Conservation (phyloP, 495 filamentous ascomycete species). For the Pseudoneurospora amorphoporcata region DNA sequence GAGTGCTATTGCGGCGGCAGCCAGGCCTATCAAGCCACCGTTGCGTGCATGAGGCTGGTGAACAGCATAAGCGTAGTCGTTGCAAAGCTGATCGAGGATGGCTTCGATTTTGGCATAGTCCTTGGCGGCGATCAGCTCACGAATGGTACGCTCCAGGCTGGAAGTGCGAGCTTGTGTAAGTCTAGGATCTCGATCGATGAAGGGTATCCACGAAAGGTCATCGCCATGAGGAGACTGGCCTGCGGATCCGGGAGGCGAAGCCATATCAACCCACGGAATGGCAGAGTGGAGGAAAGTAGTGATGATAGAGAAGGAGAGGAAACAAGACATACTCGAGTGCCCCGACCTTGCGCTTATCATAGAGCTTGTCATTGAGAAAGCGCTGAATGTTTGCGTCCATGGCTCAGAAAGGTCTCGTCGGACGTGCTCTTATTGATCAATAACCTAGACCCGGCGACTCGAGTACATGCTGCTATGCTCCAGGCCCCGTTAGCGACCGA, state of each 20-base stretch:
- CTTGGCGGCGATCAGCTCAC: conserved; percentile 65
- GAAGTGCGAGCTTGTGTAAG: conserved; percentile 8
- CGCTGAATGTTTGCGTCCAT: conserved; percentile 91
- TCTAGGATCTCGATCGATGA: not conserved
- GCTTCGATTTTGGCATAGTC: conserved; percentile 69
- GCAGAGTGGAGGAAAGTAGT: not conserved
- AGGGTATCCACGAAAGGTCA: not conserved
- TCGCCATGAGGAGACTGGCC: not conserved
- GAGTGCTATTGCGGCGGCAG: conserved; percentile 91
- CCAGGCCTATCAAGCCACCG: conserved; percentile 91
- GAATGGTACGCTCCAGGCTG: conserved; percentile 83
- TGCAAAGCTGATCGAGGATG: conserved; percentile 91
- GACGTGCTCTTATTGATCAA: not conserved
- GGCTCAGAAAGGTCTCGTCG: conserved; percentile 5
- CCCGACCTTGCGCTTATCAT: conserved; percentile 92
- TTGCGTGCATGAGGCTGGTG: conserved; percentile 97
- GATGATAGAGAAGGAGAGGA: conserved; percentile 2
- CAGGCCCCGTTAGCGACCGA: not conserved
- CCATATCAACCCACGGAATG: conserved; percentile 5
- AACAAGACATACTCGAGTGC: conserved; percentile 74
- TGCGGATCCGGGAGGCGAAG: not conserved
- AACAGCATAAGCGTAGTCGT: conserved; percentile 95
- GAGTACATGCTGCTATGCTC: not conserved
- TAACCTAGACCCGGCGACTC: not conserved
- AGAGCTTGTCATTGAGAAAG: conserved; percentile 92